Conservation (phyloP, 192 early-diverging fungal species). For the Podila horticola region DNA sequence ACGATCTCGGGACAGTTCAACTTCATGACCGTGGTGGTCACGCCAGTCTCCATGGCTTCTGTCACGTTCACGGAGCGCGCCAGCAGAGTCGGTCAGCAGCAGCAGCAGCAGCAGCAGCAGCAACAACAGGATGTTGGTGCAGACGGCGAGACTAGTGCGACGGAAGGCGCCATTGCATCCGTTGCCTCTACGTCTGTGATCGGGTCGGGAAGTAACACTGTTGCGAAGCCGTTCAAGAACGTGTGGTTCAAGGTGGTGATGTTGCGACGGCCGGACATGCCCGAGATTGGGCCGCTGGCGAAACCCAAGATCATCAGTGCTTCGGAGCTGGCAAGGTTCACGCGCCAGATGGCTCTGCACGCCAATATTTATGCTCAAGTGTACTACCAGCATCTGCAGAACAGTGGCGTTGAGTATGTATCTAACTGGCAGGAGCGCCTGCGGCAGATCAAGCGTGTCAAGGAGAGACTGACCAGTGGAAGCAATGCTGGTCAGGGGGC, state of each 20-base stretch:
- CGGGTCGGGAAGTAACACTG: neutral
- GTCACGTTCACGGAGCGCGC: conserved; percentile 27
- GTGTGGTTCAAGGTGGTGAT: conserved; percentile 69
- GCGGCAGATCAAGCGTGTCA: conserved; percentile 89
- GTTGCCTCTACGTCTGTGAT: neutral
- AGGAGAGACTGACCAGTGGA: conserved; percentile 54
- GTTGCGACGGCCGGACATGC: conserved; percentile 80
- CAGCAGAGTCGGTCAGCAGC: conserved; percentile 21
- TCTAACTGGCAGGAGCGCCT: conserved; percentile 92
- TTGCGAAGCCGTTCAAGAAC: conserved; percentile 49
- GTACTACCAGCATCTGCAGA: conserved; percentile 73
- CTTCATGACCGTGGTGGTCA: conserved; percentile 94
- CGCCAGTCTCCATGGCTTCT: conserved; percentile 65
- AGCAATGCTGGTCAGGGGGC: neutral
- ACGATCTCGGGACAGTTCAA: conserved; percentile 96
- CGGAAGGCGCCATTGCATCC: neutral
- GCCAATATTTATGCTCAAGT: conserved; percentile 92
- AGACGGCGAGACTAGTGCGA: neutral
- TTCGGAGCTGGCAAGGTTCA: conserved; percentile 79
- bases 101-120: conserved; percentile 38
- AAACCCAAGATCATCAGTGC: conserved; percentile 89
- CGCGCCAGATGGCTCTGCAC: conserved; percentile 86
- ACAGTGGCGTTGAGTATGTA: conserved; percentile 73
- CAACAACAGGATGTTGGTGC: conserved; percentile 11
- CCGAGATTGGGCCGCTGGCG: conserved; percentile 81